Percentiles rank a stretch among this genome's conserved stretches.
Evolutionary conservation across 1,284 basidiomycete genomes (phyloP).

Genomic region (Ceratobasidium sp.): DNA sequence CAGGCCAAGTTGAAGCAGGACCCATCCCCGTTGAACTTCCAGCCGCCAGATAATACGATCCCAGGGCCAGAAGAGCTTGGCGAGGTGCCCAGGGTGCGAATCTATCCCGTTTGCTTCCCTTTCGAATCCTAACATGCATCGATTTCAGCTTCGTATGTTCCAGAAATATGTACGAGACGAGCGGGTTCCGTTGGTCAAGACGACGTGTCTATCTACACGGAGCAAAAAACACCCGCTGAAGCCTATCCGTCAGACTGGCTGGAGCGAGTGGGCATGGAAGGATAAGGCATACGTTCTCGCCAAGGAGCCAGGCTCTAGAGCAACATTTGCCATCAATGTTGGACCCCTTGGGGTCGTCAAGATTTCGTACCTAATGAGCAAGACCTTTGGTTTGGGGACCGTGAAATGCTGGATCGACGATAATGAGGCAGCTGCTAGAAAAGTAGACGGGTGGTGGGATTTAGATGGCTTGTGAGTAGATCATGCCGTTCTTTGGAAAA

Average conservation of each 20-base stretch:
- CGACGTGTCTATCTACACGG: constrained; percentile 50
- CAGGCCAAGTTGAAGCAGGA: constrained; percentile 54
- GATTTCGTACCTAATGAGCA: constrained; percentile 59
- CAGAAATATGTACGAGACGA: constrained; percentile 57
- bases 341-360: constrained; percentile 54
- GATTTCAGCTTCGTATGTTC: constrained; percentile 54
- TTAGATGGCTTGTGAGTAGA: constrained; percentile 55
- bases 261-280: constrained; percentile 42
- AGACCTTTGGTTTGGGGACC: constrained; percentile 58
- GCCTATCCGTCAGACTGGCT: constrained; percentile 44
- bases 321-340: constrained; percentile 47
- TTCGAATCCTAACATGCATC: background rate
- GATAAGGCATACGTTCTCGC: constrained; percentile 48
- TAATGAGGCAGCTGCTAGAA: constrained; percentile 56
- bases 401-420: constrained; percentile 61
- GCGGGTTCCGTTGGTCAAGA: constrained; percentile 56
- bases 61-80: constrained; percentile 53
- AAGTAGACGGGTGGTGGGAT: constrained; percentile 57
- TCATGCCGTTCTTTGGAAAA: background rate
- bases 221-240: constrained; percentile 47
- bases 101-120: constrained; percentile 52
- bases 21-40: constrained; percentile 50
- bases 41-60: constrained; percentile 51
- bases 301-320: constrained; percentile 45
- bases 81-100: constrained; percentile 55